Percentiles rank a stretch among this genome's conserved stretches.
These are phyloP conservation scores for Fallopia convolvulus DNA, from an alignment of 148 eudicot genomes.

Conservation along the genomic window DNA sequence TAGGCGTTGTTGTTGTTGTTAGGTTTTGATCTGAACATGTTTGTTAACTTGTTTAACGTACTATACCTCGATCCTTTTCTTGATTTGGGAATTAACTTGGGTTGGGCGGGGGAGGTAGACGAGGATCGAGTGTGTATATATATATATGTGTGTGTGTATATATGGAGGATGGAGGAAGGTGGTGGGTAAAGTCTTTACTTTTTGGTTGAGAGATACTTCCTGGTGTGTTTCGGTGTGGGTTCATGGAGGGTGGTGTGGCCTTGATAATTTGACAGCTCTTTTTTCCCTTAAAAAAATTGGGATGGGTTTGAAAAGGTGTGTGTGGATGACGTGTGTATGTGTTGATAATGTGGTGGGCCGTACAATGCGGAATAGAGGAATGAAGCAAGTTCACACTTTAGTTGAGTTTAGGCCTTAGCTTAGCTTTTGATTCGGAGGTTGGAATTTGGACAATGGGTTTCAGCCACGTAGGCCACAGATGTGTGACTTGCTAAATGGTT, in stretches of 20 bases:
- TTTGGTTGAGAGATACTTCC: neutral
- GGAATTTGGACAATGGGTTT: neutral
- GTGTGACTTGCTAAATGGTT: too few relatives aligned
- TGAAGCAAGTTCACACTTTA: neutral
- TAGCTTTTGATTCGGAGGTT: neutral
- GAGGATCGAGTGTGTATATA: neutral
- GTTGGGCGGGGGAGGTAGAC: neutral
- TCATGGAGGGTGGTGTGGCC: neutral
- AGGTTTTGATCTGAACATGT: conserved; percentile 12
- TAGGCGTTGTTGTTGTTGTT: neutral
- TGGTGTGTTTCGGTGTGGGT: conserved; percentile 4
- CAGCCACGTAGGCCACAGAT: neutral
- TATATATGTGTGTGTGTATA: neutral
- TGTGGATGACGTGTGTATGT: neutral
- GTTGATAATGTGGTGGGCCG: neutral
- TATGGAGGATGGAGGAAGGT: neutral
- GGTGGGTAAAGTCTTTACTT: neutral
- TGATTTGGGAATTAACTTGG: neutral
- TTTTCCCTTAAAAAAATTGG: neutral
- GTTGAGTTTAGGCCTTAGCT: too few relatives aligned
- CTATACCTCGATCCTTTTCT: neutral
- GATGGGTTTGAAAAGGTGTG: neutral
- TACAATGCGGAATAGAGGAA: neutral
- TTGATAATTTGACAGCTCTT: neutral
- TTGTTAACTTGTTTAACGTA: neutral